These are phyloP conservation scores for Peterozyma xylosa DNA, from an alignment of 805 yeast species.

Conservation along the genomic window DNA sequence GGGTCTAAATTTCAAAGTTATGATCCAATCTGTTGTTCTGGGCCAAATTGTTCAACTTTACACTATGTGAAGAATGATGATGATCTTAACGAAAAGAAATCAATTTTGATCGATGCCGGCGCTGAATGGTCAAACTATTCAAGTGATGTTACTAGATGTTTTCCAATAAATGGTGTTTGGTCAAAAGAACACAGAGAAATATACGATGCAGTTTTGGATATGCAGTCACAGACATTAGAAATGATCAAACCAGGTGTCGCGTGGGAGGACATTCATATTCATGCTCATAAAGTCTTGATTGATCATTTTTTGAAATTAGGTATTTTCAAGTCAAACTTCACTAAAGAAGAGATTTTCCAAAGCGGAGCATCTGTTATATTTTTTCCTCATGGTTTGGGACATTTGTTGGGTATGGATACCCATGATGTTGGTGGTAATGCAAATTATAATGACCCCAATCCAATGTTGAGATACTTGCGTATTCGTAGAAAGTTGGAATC, in stretches of 20 bases:
- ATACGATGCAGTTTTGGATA: slow-evolving; percentile 69
- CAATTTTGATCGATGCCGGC: slow-evolving; percentile 89
- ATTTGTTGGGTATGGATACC: slow-evolving; percentile 87
- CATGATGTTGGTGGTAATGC: slow-evolving; percentile 93
- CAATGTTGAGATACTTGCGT: slow-evolving; percentile 69
- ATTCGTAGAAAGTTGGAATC: slow-evolving; percentile 63
- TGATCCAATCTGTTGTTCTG: slow-evolving; percentile 95
- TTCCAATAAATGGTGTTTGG: slow-evolving; percentile 90
- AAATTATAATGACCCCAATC: slow-evolving; percentile 78
- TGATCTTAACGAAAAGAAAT: slow-evolving; percentile 44
- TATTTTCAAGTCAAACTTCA: slow-evolving; percentile 50
- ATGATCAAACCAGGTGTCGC: slow-evolving; percentile 69
- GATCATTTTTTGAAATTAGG: slow-evolving; percentile 68
- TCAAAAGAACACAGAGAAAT: slow-evolving; percentile 78
- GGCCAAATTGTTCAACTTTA: slow-evolving; percentile 83
- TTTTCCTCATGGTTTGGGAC: slow-evolving; percentile 96
- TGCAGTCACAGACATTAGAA: slow-evolving; percentile 73
- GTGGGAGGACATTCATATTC: slow-evolving; percentile 82
- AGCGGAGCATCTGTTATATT: slow-evolving; percentile 71
- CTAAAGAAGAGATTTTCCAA: slow-evolving; percentile 59
- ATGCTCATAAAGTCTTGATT: slow-evolving; percentile 74
- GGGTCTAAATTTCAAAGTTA: slow-evolving; percentile 87
- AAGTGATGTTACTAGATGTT: slow-evolving; percentile 89
- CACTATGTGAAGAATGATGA: slow-evolving; percentile 85
- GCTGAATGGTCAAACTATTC: slow-evolving; percentile 96